Percentiles rank a stretch among this genome's conserved stretches.
Conservation (phyloP, 2,329 filamentous ascomycete species). For the Metarhizium album region DNA sequence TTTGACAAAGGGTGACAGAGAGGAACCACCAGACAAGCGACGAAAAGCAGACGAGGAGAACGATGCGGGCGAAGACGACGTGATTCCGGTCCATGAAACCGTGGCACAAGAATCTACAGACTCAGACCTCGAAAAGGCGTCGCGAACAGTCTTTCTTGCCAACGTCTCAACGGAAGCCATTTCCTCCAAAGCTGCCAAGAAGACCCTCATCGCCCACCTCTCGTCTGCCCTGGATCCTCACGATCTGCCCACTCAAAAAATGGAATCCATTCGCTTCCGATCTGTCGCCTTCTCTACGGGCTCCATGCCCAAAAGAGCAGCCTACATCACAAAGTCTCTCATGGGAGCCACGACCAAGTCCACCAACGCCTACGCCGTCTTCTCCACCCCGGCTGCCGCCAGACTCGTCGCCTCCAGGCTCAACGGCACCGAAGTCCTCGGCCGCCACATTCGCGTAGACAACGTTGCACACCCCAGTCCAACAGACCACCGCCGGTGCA, state of each 20-base stretch:
- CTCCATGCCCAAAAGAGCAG: conserved; percentile 82
- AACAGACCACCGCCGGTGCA: conserved; percentile 76
- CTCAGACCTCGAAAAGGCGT: conserved; percentile 60
- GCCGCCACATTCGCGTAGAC: conserved; percentile 83
- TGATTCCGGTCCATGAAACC: conserved; percentile 45
- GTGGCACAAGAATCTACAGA: conserved; percentile 49
- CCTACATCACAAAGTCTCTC: conserved; percentile 80
- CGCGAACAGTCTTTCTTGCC: conserved; percentile 82
- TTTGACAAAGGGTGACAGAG: conserved; percentile 48
- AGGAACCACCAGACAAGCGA: conserved; percentile 44
- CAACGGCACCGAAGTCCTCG: conserved; percentile 75
- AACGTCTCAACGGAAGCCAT: conserved; percentile 82
- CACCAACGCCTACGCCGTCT: conserved; percentile 90
- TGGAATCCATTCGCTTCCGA: conserved; percentile 89
- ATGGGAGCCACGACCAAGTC: conserved; percentile 88
- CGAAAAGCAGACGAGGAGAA: conserved; percentile 29
- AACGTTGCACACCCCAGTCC: conserved; percentile 78
- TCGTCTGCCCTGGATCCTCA: conserved; percentile 56
- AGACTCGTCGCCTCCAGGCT: conserved; percentile 65
- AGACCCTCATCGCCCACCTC: conserved; percentile 65
- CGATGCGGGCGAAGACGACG: conserved; percentile 30
- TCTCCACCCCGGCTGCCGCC: conserved; percentile 63
- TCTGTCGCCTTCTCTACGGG: conserved; percentile 75
- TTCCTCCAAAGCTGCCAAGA: conserved; percentile 70
- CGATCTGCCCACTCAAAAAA: conserved; percentile 50